A percentile compares a stretch with the other conserved stretches of the same genome.
These are phyloP conservation scores for Leccinum fallax DNA, from an alignment of 1,284 basidiomycete genomes.

Conservation along the genomic window DNA sequence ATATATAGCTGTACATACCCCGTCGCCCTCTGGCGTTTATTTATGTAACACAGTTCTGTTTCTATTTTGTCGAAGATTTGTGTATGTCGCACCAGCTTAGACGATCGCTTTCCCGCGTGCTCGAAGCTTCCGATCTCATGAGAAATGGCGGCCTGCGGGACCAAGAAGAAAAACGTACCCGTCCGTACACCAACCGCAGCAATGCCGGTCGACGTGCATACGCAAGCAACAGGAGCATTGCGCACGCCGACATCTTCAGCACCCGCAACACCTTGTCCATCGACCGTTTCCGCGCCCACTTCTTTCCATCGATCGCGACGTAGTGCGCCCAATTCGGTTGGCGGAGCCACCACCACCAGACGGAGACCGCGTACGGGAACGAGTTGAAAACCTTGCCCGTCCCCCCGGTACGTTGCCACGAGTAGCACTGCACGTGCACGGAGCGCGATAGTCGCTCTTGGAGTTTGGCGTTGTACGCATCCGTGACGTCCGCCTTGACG, in stretches of 20 bases:
- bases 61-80: background rate
- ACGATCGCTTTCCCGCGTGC: background rate
- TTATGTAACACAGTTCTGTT: background rate
- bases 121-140: slow-evolving; percentile 6
- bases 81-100: background rate
- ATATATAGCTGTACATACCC: slow-evolving; percentile 12
- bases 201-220: slow-evolving; percentile 11
- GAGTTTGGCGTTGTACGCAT: slow-evolving; percentile 31
- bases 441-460: slow-evolving; percentile 25
- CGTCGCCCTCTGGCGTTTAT: background rate
- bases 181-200: slow-evolving; percentile 3
- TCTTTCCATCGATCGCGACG: slow-evolving; percentile 24
- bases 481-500: slow-evolving; percentile 26
- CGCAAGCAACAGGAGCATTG: slow-evolving; percentile 8
- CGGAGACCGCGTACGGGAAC: slow-evolving; percentile 33
- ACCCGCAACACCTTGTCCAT: slow-evolving; percentile 5
- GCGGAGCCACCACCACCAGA: slow-evolving; percentile 37
- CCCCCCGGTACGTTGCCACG: slow-evolving; percentile 29
- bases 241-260: slow-evolving; percentile 10
- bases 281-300: slow-evolving; percentile 22
- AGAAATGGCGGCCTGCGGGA: background rate
- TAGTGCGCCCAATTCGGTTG: slow-evolving; percentile 32
- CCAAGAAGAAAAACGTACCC: slow-evolving; percentile 4
- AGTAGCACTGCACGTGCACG: slow-evolving; percentile 29
- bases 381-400: slow-evolving; percentile 30